These are phyloP conservation scores for Plasmodiophora brassicae DNA, from an alignment of 208 protist genomes.

Conservation along the genomic window DNA sequence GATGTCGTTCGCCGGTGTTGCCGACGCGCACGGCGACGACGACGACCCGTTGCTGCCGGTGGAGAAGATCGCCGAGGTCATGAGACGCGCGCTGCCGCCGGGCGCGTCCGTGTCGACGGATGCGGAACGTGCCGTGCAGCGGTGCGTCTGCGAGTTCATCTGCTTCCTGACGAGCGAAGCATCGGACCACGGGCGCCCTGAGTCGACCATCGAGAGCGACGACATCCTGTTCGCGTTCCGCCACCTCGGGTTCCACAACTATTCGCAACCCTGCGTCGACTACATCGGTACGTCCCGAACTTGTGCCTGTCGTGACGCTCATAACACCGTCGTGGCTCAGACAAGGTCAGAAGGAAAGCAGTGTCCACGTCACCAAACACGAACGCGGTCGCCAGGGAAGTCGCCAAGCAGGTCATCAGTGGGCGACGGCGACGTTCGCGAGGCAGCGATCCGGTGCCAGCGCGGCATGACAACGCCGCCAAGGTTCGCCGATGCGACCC, in stretches of 20 bases:
- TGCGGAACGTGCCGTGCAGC: not conserved
- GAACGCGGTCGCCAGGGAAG: too few relatives aligned
- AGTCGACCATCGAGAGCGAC: not conserved
- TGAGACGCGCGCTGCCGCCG: not conserved
- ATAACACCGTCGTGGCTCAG: too few relatives aligned
- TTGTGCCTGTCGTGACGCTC: too few relatives aligned
- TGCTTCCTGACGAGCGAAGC: slow-evolving; percentile 32
- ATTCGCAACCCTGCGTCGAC: not conserved
- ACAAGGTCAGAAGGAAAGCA: too few relatives aligned
- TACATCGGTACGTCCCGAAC: not conserved
- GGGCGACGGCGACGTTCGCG: too few relatives aligned
- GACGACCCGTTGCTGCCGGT: not conserved
- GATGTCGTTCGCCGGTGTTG: not conserved
- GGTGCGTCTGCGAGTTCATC: slow-evolving; percentile 29
- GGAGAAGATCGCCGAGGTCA: not conserved
- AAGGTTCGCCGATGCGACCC: not conserved
- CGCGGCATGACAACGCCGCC: too few relatives aligned
- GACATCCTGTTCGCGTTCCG: slow-evolving; percentile 20
- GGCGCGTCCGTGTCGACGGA: not conserved
- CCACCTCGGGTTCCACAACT: slow-evolving; percentile 24
- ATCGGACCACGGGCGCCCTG: not conserved
- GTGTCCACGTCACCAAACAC: too few relatives aligned
- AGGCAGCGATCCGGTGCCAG: too few relatives aligned
- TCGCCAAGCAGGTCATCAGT: too few relatives aligned
- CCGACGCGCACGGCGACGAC: not conserved